Evolutionary conservation across 495 filamentous ascomycete species (phyloP).

Genomic region (Hyphodiscus hymeniophilus): DNA sequence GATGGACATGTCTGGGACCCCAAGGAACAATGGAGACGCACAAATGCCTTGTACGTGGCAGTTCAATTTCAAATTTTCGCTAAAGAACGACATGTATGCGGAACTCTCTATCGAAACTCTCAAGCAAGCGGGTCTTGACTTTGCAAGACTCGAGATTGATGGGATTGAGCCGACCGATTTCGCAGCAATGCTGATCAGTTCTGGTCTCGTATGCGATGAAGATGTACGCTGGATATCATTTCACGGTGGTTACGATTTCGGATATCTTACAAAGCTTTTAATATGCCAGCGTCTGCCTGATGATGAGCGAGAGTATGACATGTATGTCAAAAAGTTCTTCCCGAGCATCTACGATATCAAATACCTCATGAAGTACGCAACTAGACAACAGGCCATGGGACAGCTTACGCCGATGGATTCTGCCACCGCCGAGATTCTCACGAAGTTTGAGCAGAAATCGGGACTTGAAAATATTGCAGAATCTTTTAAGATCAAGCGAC

Average conservation of each 20-base stretch:
- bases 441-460: constrained; percentile 74
- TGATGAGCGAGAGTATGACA: constrained; percentile 80
- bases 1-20: constrained; percentile 35
- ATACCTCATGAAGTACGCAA: constrained; percentile 76
- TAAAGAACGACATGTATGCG: constrained; percentile 93
- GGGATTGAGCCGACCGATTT: constrained; percentile 91
- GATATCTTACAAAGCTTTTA: constrained; percentile 91
- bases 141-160: constrained; percentile 66
- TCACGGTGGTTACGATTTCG: constrained; percentile 98
- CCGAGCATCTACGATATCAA: constrained; percentile 93
- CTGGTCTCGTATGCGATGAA: constrained; percentile 80
- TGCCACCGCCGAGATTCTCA: constrained; percentile 57
- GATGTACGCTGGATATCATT: constrained; percentile 94
- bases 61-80: constrained; percentile 96
- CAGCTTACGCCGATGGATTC: constrained; percentile 56
- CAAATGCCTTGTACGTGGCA: constrained; percentile 89
- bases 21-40: constrained; percentile 43
- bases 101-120: constrained; percentile 86
- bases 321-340: constrained; percentile 81
- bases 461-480: constrained; percentile 92
- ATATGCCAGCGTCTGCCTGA: constrained; percentile 70
- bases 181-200: constrained; percentile 79
- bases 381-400: constrained; percentile 55
- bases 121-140: constrained; percentile 81
- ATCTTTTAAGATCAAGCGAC: constrained; percentile 76